Base-by-base conservation (phyloP, 768 basidiomycete genomes). In the Suillus bovinus region DNA sequence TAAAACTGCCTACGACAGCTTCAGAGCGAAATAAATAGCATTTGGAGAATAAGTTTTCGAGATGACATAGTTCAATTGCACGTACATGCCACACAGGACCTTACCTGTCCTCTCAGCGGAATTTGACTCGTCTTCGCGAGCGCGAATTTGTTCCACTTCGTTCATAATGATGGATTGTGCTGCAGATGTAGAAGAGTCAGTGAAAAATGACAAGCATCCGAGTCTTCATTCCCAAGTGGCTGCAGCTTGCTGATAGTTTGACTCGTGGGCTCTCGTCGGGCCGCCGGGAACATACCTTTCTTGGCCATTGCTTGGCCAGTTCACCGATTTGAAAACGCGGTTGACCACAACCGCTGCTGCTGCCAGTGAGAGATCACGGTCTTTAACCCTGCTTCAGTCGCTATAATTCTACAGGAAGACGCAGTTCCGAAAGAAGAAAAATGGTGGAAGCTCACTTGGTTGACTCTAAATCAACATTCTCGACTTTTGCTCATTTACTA, bases 1-100 rank as follows among this genome's bases (percentile, higher is more conserved):
- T 90, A 84, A 66, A 90, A 82, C 68, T 91, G 88, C 69, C 89
- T 81, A 36, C 79, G 81, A 77, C 92, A 94, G 68, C 92, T 94
- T 63, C 16, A 65, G 61, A 54, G 10, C 27, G 24, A 46, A 41
- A 47, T 29, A 38, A 44, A 58, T 8, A 4, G 22, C 22, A 34
- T 62, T 42, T 62, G 22, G 66, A 56, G 42, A 55, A 62, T 56
- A 49, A 55, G 9, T 49, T 44, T 50, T 41, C 41, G 41, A 47
- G 52, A 58, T 24, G 20, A 59, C 36, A 58, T 47, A 41, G 49
- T 53, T 24, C 10, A 29, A 38, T 52, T 29, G 14, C 61, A 76
- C 82, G 61, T 64, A 84, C 85, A 84, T 69, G 70, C 77, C 75
- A 68, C 84, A 86, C 59, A 72, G 69, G 24, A 72, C 72, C 44